These are phyloP conservation scores for Gentiana dahurica DNA, from an alignment of 257 asterid species.

Conservation along the genomic window DNA sequence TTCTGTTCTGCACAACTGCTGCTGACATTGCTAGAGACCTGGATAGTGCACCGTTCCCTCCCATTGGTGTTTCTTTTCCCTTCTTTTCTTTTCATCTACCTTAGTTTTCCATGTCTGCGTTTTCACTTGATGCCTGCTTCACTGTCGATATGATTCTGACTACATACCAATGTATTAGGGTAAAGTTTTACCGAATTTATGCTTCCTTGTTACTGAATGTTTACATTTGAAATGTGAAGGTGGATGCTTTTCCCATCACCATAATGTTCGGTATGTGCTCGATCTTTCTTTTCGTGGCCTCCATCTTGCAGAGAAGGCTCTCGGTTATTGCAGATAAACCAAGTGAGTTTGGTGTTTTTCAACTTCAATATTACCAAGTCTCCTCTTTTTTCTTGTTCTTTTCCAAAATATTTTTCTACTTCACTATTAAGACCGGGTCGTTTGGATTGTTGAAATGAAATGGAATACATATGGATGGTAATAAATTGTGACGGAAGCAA, in stretches of 20 bases:
- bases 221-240: slow-evolving; percentile 32
- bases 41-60: too few species aligned
- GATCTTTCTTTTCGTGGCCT: slow-evolving; percentile 82
- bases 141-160: too few species aligned
- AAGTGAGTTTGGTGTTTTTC: slow-evolving; percentile 35
- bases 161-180: neutral
- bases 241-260: slow-evolving; percentile 87
- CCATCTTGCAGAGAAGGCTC: slow-evolving; percentile 83
- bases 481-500: too few species aligned
- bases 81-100: neutral
- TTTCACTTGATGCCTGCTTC: neutral
- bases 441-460: too few species aligned
- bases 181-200: neutral
- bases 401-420: too few species aligned
- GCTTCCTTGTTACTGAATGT: neutral
- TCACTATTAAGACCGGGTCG: too few species aligned
- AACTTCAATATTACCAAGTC: too few species aligned
- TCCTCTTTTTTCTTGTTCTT: too few species aligned
- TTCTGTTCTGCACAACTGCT: too few species aligned
- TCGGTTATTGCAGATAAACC: slow-evolving; percentile 64
- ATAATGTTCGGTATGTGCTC: slow-evolving; percentile 99
- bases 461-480: too few species aligned
- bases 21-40: too few species aligned
- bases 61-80: too few species aligned
- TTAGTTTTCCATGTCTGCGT: neutral